Evolutionary conservation across 768 basidiomycete genomes (phyloP), one percentile per base, ranked within the genome.

Genomic region (Leccinum imitatum): DNA sequence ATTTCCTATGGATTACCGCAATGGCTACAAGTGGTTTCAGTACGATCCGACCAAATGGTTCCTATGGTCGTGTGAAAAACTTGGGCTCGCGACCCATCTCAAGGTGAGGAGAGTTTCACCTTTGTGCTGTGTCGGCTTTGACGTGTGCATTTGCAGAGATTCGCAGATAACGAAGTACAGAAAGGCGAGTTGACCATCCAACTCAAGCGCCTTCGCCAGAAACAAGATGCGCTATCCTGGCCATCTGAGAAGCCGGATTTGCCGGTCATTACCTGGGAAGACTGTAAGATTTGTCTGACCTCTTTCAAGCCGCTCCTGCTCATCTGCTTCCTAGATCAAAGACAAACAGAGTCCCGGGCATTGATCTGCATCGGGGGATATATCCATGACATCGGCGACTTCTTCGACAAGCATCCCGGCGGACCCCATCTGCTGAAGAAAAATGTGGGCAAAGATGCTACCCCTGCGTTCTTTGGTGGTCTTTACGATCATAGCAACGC

Each of bases 1-100:
- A 65, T 95, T 95, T 84, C 93, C 93, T 13, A 91, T 92, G 89
- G 94, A 96, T 75, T 96, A 93, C 78, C 84, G 93, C n/a, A 94
- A 94, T 71, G 93, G 93, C 56, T 91, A 95, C 80, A 91, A 85
- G 74, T 85, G 84, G 84, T 84, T 23, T 23, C 91, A 93, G 71
- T 93, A 92, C 70, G 91, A 93, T 71, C 91, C 91, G 7, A 93
- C 91, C 13, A 93, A 95, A 77, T 94, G 93, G 94, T 85, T 87
- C 77, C 82, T 87, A 71, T 76, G 75, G 70, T 73, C 77, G 35
- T 78, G 76, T 70, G 67, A 74, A 59, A 61, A 71, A 62, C 52
- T 86, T 55, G 83, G 84, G 41, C 77, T 78, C 27, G 79, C 79
- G 14, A 74, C 69, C 50, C 84, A 87, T 69, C 75, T 86, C 53